Evolutionary conservation across 2,329 filamentous ascomycete genomes (phyloP).

Genomic region (Aplosporella prunicola): DNA sequence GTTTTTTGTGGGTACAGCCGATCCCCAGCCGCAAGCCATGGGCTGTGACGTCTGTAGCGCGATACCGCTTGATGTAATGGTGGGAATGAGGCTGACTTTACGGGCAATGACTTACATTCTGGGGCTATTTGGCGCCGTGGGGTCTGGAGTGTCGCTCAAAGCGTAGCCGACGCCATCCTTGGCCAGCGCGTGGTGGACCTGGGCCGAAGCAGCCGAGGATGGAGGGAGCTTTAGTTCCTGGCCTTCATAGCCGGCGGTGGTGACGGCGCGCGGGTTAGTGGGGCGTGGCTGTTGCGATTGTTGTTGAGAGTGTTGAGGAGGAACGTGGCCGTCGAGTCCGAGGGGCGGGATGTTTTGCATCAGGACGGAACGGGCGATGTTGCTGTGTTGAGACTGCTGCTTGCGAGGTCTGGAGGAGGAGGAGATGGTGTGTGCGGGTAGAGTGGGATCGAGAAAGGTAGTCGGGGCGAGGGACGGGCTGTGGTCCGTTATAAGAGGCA

Average conservation of each 20-base stretch:
- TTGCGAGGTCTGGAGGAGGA: slow-evolving; percentile 13
- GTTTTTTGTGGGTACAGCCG: slow-evolving; percentile 9
- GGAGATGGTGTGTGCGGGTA: slow-evolving; percentile 10
- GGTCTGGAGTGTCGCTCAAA: slow-evolving; percentile 53
- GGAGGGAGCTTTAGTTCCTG: slow-evolving; percentile 25
- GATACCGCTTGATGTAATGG: slow-evolving; percentile 9
- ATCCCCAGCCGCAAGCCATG: slow-evolving; percentile 6
- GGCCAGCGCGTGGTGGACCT: slow-evolving; percentile 9
- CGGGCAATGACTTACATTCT: slow-evolving; percentile 42
- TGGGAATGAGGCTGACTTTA: slow-evolving; percentile 7
- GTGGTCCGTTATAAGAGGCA: slow-evolving; percentile 13
- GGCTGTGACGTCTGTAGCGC: slow-evolving; percentile 7
- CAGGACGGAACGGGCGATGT: slow-evolving; percentile 42
- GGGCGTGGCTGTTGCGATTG: slow-evolving; percentile 10
- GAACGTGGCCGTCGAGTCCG: slow-evolving; percentile 18
- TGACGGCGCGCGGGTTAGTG: slow-evolving; percentile 1
- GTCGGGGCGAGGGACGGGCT: slow-evolving; percentile 1
- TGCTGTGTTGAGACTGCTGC: slow-evolving; percentile 38
- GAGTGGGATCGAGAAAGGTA: slow-evolving; percentile 16
- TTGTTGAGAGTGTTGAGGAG: slow-evolving; percentile 14
- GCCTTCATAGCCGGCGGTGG: slow-evolving; percentile 2
- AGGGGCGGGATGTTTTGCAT: slow-evolving; percentile 26
- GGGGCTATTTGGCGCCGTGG: slow-evolving; percentile 53
- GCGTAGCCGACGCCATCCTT: slow-evolving; percentile 42
- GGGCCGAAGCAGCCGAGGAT: background rate